Conservation (phyloP, 1,284 basidiomycete genomes). For the Termitomyces sp. region DNA sequence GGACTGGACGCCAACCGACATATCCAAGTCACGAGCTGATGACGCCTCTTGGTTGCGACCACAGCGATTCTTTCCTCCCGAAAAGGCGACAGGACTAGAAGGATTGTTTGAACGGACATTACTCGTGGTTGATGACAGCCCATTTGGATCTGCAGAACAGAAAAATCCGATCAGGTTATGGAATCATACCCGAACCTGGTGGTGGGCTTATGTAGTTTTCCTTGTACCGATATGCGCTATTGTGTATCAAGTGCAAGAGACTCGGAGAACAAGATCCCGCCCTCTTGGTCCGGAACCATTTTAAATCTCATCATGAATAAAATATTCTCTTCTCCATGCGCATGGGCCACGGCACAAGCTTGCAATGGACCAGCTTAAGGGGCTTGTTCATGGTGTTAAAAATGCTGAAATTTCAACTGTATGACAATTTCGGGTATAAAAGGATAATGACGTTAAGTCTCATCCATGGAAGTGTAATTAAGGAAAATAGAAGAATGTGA, state of each 20-base stretch:
- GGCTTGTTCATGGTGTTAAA: neutral
- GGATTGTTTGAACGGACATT: slow-evolving; percentile 62
- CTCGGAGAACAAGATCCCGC: slow-evolving; percentile 4
- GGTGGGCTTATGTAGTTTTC: slow-evolving; percentile 31
- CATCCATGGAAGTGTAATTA: neutral
- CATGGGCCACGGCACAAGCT: neutral
- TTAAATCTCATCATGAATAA: neutral
- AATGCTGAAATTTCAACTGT: neutral
- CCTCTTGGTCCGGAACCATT: slow-evolving; percentile 6
- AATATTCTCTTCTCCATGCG: neutral
- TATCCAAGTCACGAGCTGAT: slow-evolving; percentile 26
- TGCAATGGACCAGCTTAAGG: neutral
- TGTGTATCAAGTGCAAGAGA: slow-evolving; percentile 19
- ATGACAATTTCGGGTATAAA: slow-evolving; percentile 12
- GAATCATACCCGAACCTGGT: slow-evolving; percentile 27
- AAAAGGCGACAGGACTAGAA: slow-evolving; percentile 74
- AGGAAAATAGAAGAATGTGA: neutral
- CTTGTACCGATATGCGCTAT: slow-evolving; percentile 28
- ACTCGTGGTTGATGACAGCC: slow-evolving; percentile 43
- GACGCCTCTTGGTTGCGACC: slow-evolving; percentile 53
- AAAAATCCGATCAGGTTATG: slow-evolving; percentile 1
- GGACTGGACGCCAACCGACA: slow-evolving; percentile 61
- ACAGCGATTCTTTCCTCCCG: slow-evolving; percentile 71
- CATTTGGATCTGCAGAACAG: neutral
- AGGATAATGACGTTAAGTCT: slow-evolving; percentile 5